A percentile compares a stretch with the other conserved stretches of the same genome.
Conservation (phyloP, 1,284 basidiomycete species). For the Mycosarcoma maydis region DNA sequence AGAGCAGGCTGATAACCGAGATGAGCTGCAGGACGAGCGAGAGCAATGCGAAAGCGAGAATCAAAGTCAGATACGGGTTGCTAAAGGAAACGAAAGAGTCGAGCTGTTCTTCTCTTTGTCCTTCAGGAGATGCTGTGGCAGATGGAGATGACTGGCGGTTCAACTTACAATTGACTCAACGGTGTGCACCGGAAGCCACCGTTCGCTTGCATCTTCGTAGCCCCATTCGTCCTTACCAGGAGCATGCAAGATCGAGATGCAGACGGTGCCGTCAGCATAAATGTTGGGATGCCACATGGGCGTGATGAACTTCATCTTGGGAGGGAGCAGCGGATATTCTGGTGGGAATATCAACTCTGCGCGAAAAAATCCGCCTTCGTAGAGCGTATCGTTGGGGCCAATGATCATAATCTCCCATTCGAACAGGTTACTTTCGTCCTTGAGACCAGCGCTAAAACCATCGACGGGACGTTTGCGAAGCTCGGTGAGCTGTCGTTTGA, state of each 20-base stretch:
- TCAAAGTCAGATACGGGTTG: neutral
- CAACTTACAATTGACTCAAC: conserved; percentile 95
- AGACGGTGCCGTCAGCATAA: conserved; percentile 87
- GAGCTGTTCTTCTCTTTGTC: too few species aligned
- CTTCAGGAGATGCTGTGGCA: too few species aligned
- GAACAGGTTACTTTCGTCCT: conserved; percentile 66
- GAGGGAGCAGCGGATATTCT: conserved; percentile 84
- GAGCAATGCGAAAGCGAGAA: neutral
- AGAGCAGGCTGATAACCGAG: conserved; percentile 94
- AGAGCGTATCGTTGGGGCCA: conserved; percentile 65
- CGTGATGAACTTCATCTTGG: conserved; percentile 94
- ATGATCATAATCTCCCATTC: conserved; percentile 68
- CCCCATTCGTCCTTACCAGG: conserved; percentile 98
- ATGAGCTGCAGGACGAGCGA: conserved; percentile 75
- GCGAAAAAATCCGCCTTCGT: conserved; percentile 66
- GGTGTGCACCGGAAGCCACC: conserved; percentile 97
- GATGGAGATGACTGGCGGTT: too few species aligned
- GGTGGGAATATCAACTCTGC: conserved; percentile 65
- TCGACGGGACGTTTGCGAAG: conserved; percentile 65
- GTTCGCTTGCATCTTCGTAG: conserved; percentile 94
- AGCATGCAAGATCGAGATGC: conserved; percentile 96
- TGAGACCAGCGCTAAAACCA: conserved; percentile 67
- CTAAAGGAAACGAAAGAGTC: too few species aligned
- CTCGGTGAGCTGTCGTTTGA: conserved; percentile 65
- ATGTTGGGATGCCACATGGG: conserved; percentile 99